Conservation (phyloP, 495 filamentous ascomycete genomes). For the Neurospora sp. region DNA sequence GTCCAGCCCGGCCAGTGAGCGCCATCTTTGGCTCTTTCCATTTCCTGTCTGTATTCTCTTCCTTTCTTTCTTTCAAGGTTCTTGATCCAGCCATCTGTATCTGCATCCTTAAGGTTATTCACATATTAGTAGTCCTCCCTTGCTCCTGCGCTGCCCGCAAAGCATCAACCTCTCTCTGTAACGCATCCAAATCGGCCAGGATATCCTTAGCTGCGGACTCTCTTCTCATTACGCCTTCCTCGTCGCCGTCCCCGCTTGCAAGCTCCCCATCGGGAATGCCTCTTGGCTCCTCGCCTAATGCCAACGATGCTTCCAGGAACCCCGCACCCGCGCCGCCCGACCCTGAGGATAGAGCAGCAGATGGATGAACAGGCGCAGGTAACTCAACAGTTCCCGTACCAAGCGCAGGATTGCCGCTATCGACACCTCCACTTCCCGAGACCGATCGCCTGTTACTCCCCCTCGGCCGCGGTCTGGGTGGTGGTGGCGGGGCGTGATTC, state of each 20-base stretch:
- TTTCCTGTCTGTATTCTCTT: neutral
- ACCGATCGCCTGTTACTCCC: conserved; percentile 39
- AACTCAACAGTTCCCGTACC: neutral
- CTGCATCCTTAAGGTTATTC: neutral
- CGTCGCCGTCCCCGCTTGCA: neutral
- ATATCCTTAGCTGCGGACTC: conserved; percentile 39
- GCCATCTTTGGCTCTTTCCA: neutral
- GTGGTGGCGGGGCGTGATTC: conserved; percentile 42
- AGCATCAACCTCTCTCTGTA: conserved; percentile 66
- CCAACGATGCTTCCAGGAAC: conserved; percentile 4
- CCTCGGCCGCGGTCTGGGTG: conserved; percentile 49
- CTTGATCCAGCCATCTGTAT: neutral
- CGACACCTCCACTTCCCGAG: conserved; percentile 41
- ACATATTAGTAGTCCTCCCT: neutral
- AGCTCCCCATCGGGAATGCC: neutral
- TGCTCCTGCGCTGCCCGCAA: conserved; percentile 31
- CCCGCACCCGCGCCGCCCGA: conserved; percentile 6
- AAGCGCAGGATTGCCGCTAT: conserved; percentile 6
- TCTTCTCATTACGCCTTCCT: neutral
- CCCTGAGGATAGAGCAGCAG: neutral
- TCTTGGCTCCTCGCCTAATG: conserved; percentile 8
- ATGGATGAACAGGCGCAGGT: conserved; percentile 10
- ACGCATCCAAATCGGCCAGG: conserved; percentile 53
- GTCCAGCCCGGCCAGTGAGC: neutral
- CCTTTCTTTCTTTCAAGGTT: neutral